Conservation (phyloP, 257 asterid species). For the Vinca minor region DNA sequence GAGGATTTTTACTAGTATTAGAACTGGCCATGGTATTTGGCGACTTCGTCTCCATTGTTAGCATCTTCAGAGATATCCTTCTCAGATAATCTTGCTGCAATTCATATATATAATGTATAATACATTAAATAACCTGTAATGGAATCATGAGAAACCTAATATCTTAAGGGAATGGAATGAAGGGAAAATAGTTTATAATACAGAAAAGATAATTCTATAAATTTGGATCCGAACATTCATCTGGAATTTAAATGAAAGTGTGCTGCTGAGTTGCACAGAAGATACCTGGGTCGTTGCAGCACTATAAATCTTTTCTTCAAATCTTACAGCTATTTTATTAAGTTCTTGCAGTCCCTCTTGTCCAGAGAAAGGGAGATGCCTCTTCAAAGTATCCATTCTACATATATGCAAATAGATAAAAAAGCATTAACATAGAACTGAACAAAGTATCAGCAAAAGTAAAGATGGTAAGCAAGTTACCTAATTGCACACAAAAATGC, state of each 20-base stretch:
- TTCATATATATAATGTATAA: constrained; percentile 6
- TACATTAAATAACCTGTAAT: constrained; percentile 1
- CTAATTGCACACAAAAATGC: too few relatives aligned
- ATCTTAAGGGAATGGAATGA: neutral
- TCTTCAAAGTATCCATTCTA: constrained; percentile 85
- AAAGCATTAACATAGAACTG: constrained; percentile 8
- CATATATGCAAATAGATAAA: constrained; percentile 10
- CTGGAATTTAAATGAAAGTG: too few relatives aligned
- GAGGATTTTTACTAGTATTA: constrained; percentile 46
- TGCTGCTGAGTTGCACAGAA: neutral
- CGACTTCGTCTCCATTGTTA: constrained; percentile 71
- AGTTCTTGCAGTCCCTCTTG: constrained; percentile 76
- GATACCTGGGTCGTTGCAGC: constrained; percentile 81
- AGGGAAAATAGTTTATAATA: neutral
- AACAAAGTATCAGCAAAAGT: too few relatives aligned
- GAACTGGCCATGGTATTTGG: constrained; percentile 48
- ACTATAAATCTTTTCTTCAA: constrained; percentile 73
- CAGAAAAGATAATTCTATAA: neutral
- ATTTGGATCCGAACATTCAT: too few relatives aligned
- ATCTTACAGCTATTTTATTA: constrained; percentile 69
- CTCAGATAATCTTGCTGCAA: constrained; percentile 78
- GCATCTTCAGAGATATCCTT: constrained; percentile 81
- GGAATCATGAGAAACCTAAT: neutral
- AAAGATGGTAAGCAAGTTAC: too few relatives aligned
- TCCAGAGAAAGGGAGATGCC: constrained; percentile 83